Conservation (phyloP, 208 protist species). For the Leishmania amazonensis region DNA sequence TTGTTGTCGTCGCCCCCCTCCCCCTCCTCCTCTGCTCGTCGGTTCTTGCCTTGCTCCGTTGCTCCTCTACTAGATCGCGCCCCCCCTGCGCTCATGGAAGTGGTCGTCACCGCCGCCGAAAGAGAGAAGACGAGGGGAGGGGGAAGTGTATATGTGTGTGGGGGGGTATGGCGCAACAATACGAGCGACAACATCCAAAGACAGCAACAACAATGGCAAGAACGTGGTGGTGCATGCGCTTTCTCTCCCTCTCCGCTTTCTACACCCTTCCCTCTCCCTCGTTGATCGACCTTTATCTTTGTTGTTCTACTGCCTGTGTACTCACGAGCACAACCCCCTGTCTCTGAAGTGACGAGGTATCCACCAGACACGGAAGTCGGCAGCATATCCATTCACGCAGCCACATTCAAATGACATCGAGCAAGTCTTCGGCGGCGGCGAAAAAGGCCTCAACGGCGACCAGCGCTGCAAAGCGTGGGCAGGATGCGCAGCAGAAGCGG, state of each 20-base stretch:
- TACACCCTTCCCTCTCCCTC: neutral
- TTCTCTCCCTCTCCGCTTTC: neutral
- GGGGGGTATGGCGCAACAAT: too few relatives aligned
- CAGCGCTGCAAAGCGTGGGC: slow-evolving; percentile 27
- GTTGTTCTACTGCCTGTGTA: neutral
- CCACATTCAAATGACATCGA: slow-evolving; percentile 16
- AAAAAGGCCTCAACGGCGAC: slow-evolving; percentile 3
- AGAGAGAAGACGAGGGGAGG: too few relatives aligned
- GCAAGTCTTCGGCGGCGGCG: slow-evolving; percentile 30
- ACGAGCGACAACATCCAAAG: neutral
- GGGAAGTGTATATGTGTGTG: too few relatives aligned
- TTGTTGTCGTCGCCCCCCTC: neutral
- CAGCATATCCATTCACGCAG: neutral
- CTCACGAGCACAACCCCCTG: neutral
- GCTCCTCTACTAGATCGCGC: too few relatives aligned
- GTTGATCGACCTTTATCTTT: neutral
- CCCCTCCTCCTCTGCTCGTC: neutral
- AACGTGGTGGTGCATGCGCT: neutral
- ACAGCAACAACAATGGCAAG: neutral
- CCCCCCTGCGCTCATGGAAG: too few relatives aligned
- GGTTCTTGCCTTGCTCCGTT: neutral
- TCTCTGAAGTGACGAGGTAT: neutral
- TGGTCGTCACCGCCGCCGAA: too few relatives aligned
- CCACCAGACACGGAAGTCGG: neutral
- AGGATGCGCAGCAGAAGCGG: slow-evolving; percentile 26